Evolutionary conservation across 1,284 basidiomycete genomes (phyloP), one percentile per base, ranked within the genome.

Genomic region (Xerocomus amazonicus): DNA sequence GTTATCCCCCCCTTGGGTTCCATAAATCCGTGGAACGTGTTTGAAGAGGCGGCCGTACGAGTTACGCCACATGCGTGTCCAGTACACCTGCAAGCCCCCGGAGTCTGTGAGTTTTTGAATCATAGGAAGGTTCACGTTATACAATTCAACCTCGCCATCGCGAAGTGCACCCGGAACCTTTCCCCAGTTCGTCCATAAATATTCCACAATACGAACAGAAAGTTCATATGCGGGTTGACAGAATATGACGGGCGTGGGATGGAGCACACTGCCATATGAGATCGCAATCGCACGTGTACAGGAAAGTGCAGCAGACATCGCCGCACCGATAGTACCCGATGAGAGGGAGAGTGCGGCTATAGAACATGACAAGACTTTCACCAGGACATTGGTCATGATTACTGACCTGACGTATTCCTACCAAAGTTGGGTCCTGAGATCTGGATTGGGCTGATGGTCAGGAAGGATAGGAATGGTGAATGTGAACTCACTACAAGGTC

Each of bases 251-350:
- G 90, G 84, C 10, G 85, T 86, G 4, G 90, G 89, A 55, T 82
- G 78, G 36, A 78, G 66, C 50, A 95, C 83, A 17, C 81, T 89
- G 29, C 91, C 93, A 65, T 93, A 97, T 0, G 90, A 93, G 28
- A 97, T 63, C 0, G 90, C 84, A 57, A 92, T 88, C 27, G 89
- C 76, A 43, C 87, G 78, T 38, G 76, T 72, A 56, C 78, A 73
- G 26, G 88, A 86, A 41, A 95, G 70, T 1, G 91, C 83, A 1
- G 86, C 83, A 13, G 89, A 87, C 59, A 96, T 73, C 2, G 93
- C 89, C 2, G 92, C 92, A 35, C 94, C 93, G 53, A 97, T 78
- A 1, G 94, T 97, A 0, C 94, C 94, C 17, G 90, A 92, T 0
- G 90, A 92, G 36, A 95, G 74, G 6, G 87, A 78, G 63, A 93